Percentiles rank a stretch among this genome's conserved stretches.
Evolutionary conservation across 768 basidiomycete species (phyloP).

Genomic region (Boletus reticulatus): DNA sequence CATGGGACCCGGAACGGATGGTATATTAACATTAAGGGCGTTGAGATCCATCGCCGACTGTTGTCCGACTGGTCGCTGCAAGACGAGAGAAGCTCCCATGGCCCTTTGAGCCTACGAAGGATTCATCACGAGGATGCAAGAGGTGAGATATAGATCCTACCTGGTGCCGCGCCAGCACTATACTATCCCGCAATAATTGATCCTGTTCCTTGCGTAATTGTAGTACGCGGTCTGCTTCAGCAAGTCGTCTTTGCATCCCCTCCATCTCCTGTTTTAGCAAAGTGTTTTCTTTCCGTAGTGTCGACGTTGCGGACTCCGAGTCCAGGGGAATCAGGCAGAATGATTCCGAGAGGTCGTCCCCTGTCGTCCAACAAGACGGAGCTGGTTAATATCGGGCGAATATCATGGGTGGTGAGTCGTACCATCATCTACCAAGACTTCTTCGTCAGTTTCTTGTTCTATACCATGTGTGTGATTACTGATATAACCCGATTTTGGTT

Average conservation of each 20-base stretch:
- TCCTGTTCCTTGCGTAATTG: constrained; percentile 78
- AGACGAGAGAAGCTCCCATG: constrained; percentile 65
- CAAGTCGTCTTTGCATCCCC: constrained; percentile 53
- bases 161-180: constrained; percentile 68
- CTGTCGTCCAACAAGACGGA: constrained; percentile 29
- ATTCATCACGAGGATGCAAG: constrained; percentile 3
- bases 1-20: constrained; percentile 45
- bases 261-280: constrained; percentile 61
- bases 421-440: constrained; percentile 66
- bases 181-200: constrained; percentile 74
- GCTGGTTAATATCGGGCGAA: neutral
- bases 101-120: constrained; percentile 68
- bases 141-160: constrained; percentile 35
- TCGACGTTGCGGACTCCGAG: constrained; percentile 45
- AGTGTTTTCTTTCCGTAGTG: constrained; percentile 65
- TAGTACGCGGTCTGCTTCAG: constrained; percentile 58
- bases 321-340: constrained; percentile 73
- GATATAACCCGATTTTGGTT: constrained; percentile 19
- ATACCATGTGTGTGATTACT: constrained; percentile 6
- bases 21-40: constrained; percentile 56
- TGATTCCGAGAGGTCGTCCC: constrained; percentile 74
- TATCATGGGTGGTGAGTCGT: constrained; percentile 7
- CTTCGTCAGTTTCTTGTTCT: constrained; percentile 55
- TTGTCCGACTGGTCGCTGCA: constrained; percentile 42
- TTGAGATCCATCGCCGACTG: constrained; percentile 49